These are phyloP conservation scores for Stephania japonica DNA, from an alignment of 164 flowering plant genomes.

Conservation along the genomic window DNA sequence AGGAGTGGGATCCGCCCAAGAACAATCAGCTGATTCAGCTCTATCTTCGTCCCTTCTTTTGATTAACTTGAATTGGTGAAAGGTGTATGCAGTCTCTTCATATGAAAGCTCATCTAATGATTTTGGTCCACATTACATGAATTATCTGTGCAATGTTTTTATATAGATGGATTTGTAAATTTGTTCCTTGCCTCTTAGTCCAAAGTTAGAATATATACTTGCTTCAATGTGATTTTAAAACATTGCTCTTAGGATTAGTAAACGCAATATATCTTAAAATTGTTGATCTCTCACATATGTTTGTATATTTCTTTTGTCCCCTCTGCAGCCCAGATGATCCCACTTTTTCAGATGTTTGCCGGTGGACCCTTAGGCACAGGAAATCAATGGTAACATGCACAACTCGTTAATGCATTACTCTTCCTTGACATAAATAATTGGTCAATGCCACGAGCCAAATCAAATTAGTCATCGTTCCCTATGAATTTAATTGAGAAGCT, in stretches of 20 bases:
- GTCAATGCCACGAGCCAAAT: neutral
- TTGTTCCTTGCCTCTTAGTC: neutral
- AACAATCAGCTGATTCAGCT: too few relatives aligned
- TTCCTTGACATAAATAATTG: neutral
- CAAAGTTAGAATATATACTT: neutral
- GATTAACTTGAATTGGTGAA: too few relatives aligned
- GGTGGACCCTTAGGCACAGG: conserved; percentile 97
- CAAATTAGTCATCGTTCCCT: neutral
- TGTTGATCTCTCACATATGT: neutral
- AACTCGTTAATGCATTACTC: neutral
- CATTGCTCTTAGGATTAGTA: neutral
- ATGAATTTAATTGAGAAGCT: neutral
- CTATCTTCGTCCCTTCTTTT: too few relatives aligned
- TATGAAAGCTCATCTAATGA: too few relatives aligned
- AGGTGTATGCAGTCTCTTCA: too few relatives aligned
- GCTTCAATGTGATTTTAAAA: neutral
- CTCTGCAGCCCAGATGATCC: conserved; percentile 90
- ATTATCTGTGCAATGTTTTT: neutral
- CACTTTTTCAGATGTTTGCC: conserved; percentile 91
- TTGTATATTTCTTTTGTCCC: conserved; percentile 9
- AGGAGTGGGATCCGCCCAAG: too few relatives aligned
- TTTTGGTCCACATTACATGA: neutral
- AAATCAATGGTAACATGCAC: conserved; percentile 64
- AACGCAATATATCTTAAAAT: neutral
- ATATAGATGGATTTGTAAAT: neutral